Evolutionary conservation across 441 rosid species (phyloP), one percentile per base, ranked within the genome.

Genomic region (Metrosideros polymorpha): DNA sequence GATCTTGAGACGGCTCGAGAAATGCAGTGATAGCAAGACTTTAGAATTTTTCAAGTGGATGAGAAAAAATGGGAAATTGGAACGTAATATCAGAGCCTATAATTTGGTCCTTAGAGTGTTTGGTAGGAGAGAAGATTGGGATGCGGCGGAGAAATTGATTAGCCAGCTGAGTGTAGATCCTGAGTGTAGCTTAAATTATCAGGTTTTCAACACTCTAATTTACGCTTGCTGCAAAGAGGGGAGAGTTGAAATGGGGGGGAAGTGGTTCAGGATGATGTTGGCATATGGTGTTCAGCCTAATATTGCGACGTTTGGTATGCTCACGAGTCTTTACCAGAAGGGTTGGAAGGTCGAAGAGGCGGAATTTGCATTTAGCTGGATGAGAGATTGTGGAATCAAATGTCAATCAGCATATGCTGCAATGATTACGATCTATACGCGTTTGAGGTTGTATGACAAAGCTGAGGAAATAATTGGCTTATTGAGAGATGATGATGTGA

Each of bases 331-430:
- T 85, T 96, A 92, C 88, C 94, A 90, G 87, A 97, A 95, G 91
- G 91, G 95, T 61, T 91, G 95, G 95, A 94, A 91, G 86, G 94
- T 92, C 18, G 94, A 91, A 82, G 97, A 94, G 86, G 98, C 98
- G 5, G 98, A 96, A 87, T 92, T 93, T 86, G 91, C 91, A 6
- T 95, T 95, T 92, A 52, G 92, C 51, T 90, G 87, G 18, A 96
- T 97, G 99, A 94, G 98, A 86, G 93, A 88, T 17, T 87, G 84
- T 13, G 91, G 93, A 82, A 91, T 97, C 63, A 90, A 91, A 85
- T 97, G 99, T 89, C 92, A 94, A 49, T 95, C 97, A 87, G 98
- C 98, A 49, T 97, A 96, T 91, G 94, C 99, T 5, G 91, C 98
- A 1, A 96, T 97, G 97, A 95, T 96, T 86, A 96, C 97, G 2